Base-by-base conservation (phyloP, 345 rosid species). In the Eucalyptus caleyi region DNA sequence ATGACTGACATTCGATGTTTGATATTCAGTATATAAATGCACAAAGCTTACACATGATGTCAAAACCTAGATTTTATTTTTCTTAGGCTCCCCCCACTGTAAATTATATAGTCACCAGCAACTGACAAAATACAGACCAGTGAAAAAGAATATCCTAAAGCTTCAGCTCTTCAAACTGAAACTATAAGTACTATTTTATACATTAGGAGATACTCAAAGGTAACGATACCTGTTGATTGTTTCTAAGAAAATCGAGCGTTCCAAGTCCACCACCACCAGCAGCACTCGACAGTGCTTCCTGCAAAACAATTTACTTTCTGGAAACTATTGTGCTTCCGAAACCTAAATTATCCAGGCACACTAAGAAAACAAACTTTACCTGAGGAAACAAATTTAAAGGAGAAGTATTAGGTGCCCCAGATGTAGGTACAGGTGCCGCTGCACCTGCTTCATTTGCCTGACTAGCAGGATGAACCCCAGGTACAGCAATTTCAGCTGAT, bases 311-410 rank as follows among this genome's bases (percentile, higher is more conserved):
- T 91, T 69, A 83, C 88, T 87, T 32, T 88, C 51, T 62, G 87
- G 88, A 59, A 86, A 91, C 88, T 32, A 40, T 24, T 50, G 89
- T 11, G 34, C 80, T 88, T 87, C 50, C 30, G 47, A n/a, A 83
- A 87, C 34, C 77, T 16, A 23, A 40, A 60, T 56, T 30, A 7
- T 37, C 50, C 49, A 77, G 89, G 86, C 87, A 72, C 83, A 81
- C 44, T 77, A 18, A 21, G 62, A 89, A 87, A 69, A 40, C 49
- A 45, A 91, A 67, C 44, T 49, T 89, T 90, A 97, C 99, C 99
- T 96, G 96, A 59, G 99, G 99, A 92, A 98, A 98, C 94, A 98
- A 93, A 92, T 98, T 96, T 92, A 98, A 93, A 87, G 99, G 99
- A 85, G 98, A 93, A n/a, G 99, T 89, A 93, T 98, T 98, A 83